Conservation (phyloP, 768 basidiomycete species). For the Macrolepiota albuminosa region DNA sequence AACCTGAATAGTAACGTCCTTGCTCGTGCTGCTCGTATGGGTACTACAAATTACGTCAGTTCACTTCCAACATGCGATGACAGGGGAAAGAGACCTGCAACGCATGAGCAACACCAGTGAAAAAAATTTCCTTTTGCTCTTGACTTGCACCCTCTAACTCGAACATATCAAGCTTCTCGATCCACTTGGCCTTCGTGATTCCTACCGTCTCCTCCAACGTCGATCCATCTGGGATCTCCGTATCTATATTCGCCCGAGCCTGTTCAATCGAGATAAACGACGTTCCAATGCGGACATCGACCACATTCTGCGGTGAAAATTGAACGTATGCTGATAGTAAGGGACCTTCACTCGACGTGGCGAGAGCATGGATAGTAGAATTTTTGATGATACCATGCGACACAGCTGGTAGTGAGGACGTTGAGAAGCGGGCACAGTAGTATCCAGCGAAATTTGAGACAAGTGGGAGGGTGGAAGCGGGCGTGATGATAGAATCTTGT, state of each 20-base stretch:
- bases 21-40: slow-evolving; percentile 73
- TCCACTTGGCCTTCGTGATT: slow-evolving; percentile 47
- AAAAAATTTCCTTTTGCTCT: slow-evolving; percentile 45
- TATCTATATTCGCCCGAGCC: slow-evolving; percentile 45
- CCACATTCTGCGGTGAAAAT: slow-evolving; percentile 36
- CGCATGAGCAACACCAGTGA: slow-evolving; percentile 61
- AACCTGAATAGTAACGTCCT: slow-evolving; percentile 70
- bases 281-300: slow-evolving; percentile 67
- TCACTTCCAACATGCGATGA: not conserved
- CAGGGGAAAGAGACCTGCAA: slow-evolving; percentile 39
- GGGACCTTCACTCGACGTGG: slow-evolving; percentile 32
- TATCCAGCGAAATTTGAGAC: slow-evolving; percentile 45
- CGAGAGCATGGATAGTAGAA: slow-evolving; percentile 27
- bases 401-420: slow-evolving; percentile 16
- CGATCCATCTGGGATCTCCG: slow-evolving; percentile 39
- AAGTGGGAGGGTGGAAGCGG: slow-evolving; percentile 34
- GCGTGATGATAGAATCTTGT: slow-evolving; percentile 59
- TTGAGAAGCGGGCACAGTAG: slow-evolving; percentile 58
- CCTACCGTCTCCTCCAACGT: slow-evolving; percentile 49
- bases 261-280: slow-evolving; percentile 74
- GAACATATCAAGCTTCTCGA: slow-evolving; percentile 50
- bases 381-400: slow-evolving; percentile 49
- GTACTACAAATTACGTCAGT: slow-evolving; percentile 39
- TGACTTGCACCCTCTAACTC: slow-evolving; percentile 43
- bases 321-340: slow-evolving; percentile 47